phyloP scores from a whole-genome alignment of 192 early-diverging fungal genomes.

The Mortierella claussenii region DNA sequence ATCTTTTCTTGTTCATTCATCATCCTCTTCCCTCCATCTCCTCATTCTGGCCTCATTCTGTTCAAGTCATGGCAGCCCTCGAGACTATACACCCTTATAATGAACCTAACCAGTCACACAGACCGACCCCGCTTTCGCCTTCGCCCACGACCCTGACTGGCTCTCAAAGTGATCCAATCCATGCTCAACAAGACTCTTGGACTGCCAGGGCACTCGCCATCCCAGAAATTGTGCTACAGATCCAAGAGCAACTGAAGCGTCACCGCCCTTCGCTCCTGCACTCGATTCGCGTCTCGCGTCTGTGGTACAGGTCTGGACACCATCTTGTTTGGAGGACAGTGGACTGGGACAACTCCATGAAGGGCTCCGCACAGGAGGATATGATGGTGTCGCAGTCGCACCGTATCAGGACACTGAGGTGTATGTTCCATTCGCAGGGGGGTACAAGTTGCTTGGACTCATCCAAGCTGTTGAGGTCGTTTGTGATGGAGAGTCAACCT shows the following conservation, averaged over 20 bases:
- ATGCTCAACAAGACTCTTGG: constrained; percentile 3
- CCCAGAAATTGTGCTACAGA: constrained; percentile 26
- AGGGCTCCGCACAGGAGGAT: background rate
- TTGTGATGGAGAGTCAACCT: too few relatives aligned
- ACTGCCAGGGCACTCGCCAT: constrained; percentile 20
- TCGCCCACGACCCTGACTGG: too few relatives aligned
- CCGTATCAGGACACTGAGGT: constrained; percentile 22
- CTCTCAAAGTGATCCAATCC: too few relatives aligned
- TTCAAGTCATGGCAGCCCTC: too few relatives aligned
- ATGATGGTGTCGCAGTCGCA: constrained; percentile 3
- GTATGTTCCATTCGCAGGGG: constrained; percentile 35
- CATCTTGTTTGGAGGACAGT: constrained; percentile 28
- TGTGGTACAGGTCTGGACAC: constrained; percentile 26
- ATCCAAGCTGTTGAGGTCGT: background rate
- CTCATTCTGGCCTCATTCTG: too few relatives aligned
- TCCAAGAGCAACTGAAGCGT: constrained; percentile 19
- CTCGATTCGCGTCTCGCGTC: constrained; percentile 11
- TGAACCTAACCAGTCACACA: too few relatives aligned
- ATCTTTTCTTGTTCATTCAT: too few relatives aligned
- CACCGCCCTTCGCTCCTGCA: constrained; percentile 2
- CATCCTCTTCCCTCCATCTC: too few relatives aligned
- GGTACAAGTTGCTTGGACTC: constrained; percentile 22
- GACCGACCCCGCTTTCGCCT: too few relatives aligned
- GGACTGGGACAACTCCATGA: constrained; percentile 39
- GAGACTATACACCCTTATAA: too few relatives aligned